A percentile compares a stretch with the other conserved stretches of the same genome.
These are phyloP conservation scores for Lotus japonicus DNA, from an alignment of 306 rosid genomes.

Conservation along the genomic window DNA sequence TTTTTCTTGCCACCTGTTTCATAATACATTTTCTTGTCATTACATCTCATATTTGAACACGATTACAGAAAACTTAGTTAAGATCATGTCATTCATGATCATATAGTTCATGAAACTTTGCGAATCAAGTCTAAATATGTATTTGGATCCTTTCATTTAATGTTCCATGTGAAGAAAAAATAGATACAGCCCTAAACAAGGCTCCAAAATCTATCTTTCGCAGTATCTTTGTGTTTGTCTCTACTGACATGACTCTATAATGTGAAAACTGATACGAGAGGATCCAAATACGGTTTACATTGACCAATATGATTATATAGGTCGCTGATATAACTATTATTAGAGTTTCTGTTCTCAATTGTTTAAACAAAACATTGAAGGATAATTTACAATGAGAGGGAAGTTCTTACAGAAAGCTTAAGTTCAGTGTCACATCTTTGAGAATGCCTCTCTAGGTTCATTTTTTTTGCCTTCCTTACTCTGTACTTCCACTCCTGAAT, in stretches of 20 bases:
- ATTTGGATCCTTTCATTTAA: background rate
- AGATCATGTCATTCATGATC: background rate
- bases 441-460: constrained; percentile 81
- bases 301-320: constrained; percentile 4
- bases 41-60: constrained; percentile 1
- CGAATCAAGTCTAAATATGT: background rate
- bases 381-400: background rate
- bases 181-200: background rate
- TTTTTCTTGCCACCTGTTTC: constrained; percentile 70
- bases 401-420: constrained; percentile 74
- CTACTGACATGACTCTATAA: background rate
- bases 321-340: background rate
- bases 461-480: constrained; percentile 67
- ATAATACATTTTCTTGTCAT: constrained; percentile 18
- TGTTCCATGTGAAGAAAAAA: background rate
- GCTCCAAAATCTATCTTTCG: background rate
- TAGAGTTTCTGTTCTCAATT: background rate
- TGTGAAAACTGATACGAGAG: background rate
- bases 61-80: background rate
- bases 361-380: background rate
- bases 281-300: background rate
- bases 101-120: background rate
- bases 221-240: background rate
- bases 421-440: constrained; percentile 79
- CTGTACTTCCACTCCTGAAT: constrained; percentile 80